A percentile compares a stretch with the other conserved stretches of the same genome.
Conservation (phyloP, 805 yeast genomes). For the Debaryomyces tyrocola region DNA sequence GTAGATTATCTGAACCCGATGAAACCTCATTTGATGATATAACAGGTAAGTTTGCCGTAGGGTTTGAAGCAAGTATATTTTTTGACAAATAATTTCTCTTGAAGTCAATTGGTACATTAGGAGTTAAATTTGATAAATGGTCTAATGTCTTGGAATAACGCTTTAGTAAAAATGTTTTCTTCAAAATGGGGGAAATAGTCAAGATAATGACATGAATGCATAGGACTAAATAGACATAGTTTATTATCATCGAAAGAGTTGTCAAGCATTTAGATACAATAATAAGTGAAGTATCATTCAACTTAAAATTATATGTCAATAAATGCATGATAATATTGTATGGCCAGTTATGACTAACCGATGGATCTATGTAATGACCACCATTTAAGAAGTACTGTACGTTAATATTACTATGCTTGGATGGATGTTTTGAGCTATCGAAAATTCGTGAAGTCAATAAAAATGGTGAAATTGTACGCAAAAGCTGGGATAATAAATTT, state of each 20-base stretch:
- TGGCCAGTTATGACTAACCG: neutral
- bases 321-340: neutral
- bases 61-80: neutral
- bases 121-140: conserved; percentile 19
- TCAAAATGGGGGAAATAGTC: conserved; percentile 10
- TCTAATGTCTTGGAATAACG: conserved; percentile 21
- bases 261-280: neutral
- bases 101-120: conserved; percentile 16
- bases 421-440: conserved; percentile 2
- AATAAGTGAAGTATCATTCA: conserved; percentile 7
- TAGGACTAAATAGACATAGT: conserved; percentile 11
- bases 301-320: neutral
- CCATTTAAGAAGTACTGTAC: neutral
- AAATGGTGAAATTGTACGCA: neutral
- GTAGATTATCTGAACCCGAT: neutral
- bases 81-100: conserved; percentile 1
- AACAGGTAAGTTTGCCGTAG: neutral
- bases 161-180: conserved; percentile 12
- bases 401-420: neutral
- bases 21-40: neutral
- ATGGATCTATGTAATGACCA: neutral
- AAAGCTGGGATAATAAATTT: neutral
- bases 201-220: conserved; percentile 27
- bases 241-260: conserved; percentile 10
- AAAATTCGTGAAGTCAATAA: conserved; percentile 4